These are phyloP conservation scores for Naganishia vaughanmartiniae DNA, from an alignment of 768 basidiomycete species.

Conservation along the genomic window DNA sequence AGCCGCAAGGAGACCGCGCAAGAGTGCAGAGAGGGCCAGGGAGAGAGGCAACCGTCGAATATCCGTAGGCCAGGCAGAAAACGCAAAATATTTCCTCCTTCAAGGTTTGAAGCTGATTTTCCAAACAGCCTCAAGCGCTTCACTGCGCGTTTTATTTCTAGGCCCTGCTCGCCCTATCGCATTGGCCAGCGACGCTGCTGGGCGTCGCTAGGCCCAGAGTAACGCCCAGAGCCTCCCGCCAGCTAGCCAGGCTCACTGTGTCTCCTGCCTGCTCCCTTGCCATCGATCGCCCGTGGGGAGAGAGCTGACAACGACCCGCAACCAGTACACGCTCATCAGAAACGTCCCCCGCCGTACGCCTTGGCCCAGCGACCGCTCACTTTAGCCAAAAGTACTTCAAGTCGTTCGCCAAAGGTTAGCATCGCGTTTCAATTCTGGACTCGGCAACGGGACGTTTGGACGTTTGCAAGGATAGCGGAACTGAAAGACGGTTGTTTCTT, in stretches of 20 bases:
- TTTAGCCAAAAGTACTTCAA: constrained; percentile 23
- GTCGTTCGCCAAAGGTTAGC: constrained; percentile 24
- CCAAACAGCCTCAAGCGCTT: too few species aligned
- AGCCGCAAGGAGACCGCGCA: too few species aligned
- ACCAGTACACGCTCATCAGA: constrained; percentile 11
- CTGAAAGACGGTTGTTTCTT: constrained; percentile 17
- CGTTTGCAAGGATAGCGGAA: constrained; percentile 9
- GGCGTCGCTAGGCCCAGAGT: too few species aligned
- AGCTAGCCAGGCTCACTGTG: constrained; percentile 7
- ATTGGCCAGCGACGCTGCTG: too few species aligned
- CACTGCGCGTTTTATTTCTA: too few species aligned
- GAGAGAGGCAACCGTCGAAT: too few species aligned
- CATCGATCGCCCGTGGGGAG: not conserved
- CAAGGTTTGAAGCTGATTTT: too few species aligned
- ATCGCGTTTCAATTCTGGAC: not conserved
- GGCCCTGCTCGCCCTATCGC: too few species aligned
- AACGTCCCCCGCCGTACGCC: not conserved
- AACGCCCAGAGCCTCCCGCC: not conserved
- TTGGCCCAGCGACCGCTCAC: constrained; percentile 21
- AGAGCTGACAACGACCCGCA: constrained; percentile 15
- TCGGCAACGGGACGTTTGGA: not conserved
- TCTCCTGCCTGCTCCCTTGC: constrained; percentile 6
- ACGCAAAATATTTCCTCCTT: too few species aligned
- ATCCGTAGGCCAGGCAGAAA: too few species aligned
- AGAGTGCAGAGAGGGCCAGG: too few species aligned